Conservation (phyloP, 176 grass and related monocot genomes). For the Juncus inflexus region DNA sequence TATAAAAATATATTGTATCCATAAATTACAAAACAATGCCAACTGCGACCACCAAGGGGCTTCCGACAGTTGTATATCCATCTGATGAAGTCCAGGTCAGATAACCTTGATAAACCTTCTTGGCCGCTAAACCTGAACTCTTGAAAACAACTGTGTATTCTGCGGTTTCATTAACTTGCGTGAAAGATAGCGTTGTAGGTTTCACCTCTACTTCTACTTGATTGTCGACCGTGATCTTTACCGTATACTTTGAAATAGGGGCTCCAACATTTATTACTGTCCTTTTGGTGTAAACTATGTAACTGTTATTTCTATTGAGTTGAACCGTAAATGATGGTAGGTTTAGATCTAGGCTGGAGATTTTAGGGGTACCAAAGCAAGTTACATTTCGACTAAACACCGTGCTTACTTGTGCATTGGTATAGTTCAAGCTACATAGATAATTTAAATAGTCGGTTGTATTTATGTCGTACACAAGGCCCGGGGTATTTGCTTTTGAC, state of each 20-base stretch:
- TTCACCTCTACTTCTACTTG: conserved; percentile 9
- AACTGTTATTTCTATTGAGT: neutral
- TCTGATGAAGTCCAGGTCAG: too few relatives aligned
- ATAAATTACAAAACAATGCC: too few relatives aligned
- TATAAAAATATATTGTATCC: too few relatives aligned
- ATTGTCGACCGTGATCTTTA: neutral
- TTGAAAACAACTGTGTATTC: conserved; percentile 1
- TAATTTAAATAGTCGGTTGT: conserved; percentile 16
- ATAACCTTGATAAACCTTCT: too few relatives aligned
- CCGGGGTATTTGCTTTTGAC: conserved; percentile 35
- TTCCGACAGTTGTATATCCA: too few relatives aligned
- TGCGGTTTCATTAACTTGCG: neutral
- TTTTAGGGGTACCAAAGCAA: conserved; percentile 23
- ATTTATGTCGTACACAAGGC: conserved; percentile 28
- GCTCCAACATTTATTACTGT: conserved; percentile 41
- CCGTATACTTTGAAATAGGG: neutral
- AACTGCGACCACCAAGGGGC: too few relatives aligned
- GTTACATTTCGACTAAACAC: conserved; percentile 24
- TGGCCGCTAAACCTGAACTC: too few relatives aligned
- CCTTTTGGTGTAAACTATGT: neutral
- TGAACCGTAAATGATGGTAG: conserved; percentile 48
- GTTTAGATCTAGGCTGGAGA: conserved; percentile 24
- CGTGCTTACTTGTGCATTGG: conserved; percentile 29
- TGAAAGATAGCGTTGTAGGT: conserved; percentile 9
- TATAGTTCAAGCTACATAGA: conserved; percentile 45